phyloP scores from a whole-genome alignment of 148 eudicot species.

The Rhododendron mucronatum region DNA sequence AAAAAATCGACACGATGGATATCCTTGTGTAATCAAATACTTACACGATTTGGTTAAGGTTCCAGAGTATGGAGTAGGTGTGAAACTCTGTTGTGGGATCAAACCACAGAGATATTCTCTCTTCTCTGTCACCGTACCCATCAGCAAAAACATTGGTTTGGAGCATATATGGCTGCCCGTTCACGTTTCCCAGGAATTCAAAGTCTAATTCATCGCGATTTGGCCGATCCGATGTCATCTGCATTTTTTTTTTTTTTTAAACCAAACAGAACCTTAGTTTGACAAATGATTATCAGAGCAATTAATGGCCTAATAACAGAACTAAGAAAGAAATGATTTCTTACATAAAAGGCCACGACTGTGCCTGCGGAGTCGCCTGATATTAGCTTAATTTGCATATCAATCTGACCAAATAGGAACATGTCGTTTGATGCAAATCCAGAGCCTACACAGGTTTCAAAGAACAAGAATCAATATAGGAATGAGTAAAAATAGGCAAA shows the following conservation, averaged over 20 bases:
- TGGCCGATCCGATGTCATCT: constrained; percentile 68
- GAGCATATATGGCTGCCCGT: constrained; percentile 60
- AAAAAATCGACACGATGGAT: background rate
- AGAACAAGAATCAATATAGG: background rate
- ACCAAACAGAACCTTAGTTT: background rate
- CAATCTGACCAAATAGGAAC: constrained; percentile 83
- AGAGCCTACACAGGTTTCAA: constrained; percentile 38
- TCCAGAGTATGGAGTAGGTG: constrained; percentile 83
- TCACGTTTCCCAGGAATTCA: constrained; percentile 69
- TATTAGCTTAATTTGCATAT: constrained; percentile 76
- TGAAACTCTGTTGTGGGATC: constrained; percentile 82
- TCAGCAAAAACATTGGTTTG: constrained; percentile 76
- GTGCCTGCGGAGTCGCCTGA: constrained; percentile 84
- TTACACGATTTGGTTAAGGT: constrained; percentile 79
- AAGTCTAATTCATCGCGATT: constrained; percentile 71
- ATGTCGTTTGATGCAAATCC: constrained; percentile 69
- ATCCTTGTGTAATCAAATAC: constrained; percentile 3
- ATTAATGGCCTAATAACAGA: background rate
- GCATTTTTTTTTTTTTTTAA: constrained; percentile 12
- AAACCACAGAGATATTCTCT: constrained; percentile 72
- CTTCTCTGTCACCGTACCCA: constrained; percentile 69
- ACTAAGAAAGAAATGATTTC: constrained; percentile 1
- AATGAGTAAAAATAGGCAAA: background rate
- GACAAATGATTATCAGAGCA: background rate
- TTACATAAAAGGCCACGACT: constrained; percentile 78